These are phyloP conservation scores for Aegilops umbellulata DNA, from an alignment of 176 grass and related monocot genomes.

Conservation along the genomic window DNA sequence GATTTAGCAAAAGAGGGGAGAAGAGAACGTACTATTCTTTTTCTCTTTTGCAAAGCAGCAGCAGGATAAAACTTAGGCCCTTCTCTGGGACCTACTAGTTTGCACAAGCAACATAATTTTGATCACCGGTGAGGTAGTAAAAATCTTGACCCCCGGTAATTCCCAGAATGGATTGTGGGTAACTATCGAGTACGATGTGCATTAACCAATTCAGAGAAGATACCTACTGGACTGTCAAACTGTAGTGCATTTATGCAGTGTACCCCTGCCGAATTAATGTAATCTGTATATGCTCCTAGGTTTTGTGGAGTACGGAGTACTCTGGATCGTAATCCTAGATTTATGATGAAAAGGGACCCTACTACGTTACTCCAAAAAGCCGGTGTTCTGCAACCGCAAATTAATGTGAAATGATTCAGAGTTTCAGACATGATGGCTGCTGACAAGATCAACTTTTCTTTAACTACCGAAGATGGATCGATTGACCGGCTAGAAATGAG, in stretches of 20 bases:
- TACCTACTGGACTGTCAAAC: neutral
- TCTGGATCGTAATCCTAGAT: conserved; percentile 10
- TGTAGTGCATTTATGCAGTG: neutral
- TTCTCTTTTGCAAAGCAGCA: neutral
- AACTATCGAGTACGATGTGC: neutral
- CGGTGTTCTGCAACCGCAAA: neutral
- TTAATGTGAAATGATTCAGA: neutral
- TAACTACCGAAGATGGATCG: neutral
- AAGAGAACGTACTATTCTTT: neutral
- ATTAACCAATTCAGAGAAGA: neutral
- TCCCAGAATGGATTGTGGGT: neutral
- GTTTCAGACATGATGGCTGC: neutral
- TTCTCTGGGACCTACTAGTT: neutral
- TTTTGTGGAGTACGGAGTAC: neutral
- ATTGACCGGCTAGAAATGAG: neutral
- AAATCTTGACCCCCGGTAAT: neutral
- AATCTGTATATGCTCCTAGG: neutral
- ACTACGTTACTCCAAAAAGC: neutral
- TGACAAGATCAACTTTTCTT: neutral
- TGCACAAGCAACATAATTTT: neutral
- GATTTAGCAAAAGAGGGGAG: neutral
- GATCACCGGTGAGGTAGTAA: neutral
- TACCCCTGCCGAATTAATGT: neutral
- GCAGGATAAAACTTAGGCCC: neutral
- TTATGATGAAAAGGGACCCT: neutral